A percentile compares a stretch with the other conserved stretches of the same genome.
Conservation (phyloP, 1,284 basidiomycete species). For the Malassezia restricta region DNA sequence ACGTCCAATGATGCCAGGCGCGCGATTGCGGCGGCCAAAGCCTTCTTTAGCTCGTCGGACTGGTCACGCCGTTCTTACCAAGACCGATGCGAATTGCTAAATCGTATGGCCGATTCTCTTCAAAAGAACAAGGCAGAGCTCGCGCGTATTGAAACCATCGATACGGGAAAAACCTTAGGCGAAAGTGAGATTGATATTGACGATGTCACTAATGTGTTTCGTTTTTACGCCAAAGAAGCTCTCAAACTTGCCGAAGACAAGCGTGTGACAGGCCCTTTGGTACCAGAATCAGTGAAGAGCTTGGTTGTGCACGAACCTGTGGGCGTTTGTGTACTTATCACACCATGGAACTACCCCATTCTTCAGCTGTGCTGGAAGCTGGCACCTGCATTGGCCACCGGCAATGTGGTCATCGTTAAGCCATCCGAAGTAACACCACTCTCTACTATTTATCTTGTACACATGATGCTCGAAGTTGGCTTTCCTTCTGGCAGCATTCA, state of each 20-base stretch:
- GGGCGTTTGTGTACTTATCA: constrained; percentile 43
- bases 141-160: constrained; percentile 37
- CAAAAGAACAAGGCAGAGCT: constrained; percentile 33
- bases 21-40: constrained; percentile 27
- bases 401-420: constrained; percentile 44
- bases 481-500: constrained; percentile 34
- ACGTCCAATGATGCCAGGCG: constrained; percentile 28
- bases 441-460: constrained; percentile 39
- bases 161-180: constrained; percentile 43
- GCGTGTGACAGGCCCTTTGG: constrained; percentile 26
- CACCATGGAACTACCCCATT: constrained; percentile 45
- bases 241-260: constrained; percentile 33
- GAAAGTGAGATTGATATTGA: constrained; percentile 42
- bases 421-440: constrained; percentile 46
- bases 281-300: constrained; percentile 36
- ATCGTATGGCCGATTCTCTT: constrained; percentile 32
- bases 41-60: constrained; percentile 30
- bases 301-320: constrained; percentile 36
- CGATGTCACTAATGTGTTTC: constrained; percentile 43
- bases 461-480: constrained; percentile 39
- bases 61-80: constrained; percentile 28
- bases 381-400: constrained; percentile 41
- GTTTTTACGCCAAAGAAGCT: constrained; percentile 43
- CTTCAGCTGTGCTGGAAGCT: constrained; percentile 46
- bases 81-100: constrained; percentile 24